Evolutionary conservation across 495 filamentous ascomycete genomes (phyloP), one percentile per base, ranked within the genome.

Genomic region (Penicillium psychrofluorescens): DNA sequence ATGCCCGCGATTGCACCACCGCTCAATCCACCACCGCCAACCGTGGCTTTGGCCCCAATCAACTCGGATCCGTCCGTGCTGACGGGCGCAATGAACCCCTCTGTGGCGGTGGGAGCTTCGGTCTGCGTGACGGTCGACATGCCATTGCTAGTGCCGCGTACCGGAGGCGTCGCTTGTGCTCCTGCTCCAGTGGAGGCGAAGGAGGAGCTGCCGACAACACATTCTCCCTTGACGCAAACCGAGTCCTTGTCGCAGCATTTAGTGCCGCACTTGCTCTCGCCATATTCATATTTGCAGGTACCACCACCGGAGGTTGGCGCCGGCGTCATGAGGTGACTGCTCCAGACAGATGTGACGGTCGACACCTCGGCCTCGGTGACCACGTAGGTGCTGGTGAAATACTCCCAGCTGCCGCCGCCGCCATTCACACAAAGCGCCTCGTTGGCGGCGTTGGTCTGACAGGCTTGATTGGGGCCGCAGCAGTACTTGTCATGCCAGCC

Each of bases 1-100:
- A 95, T 95, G 35, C 90, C 90, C n/a, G 90, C 90, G 54, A 95
- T 95, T 16, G 89, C 90, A 45, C 90, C 90, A 39, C 77, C 80
- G 56, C 83, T 88, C 37, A 95, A 70, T 42, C 78, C 76, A 40
- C 74, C 68, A 45, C 72, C 59, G 9, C 27, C 43, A 33, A 54
- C 56, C 13, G 60, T 43, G 13, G 65, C 61, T n/a, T 67, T 58
- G 1, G 55, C 67, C 44, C 63, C 77, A 63, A 61, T 69, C 29
- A 75, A 62, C 0, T 70, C 58, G 4, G 67, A 64, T 13, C 64
- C 69, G 16, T 73, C 70, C 28, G 80, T 80, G 22, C 68, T 63
- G 0, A 81, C 71, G 2, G 81, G 77, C 4, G 79, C 67, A 34
- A 67, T 59, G 60, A 81, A 84, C 12, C 68, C 73, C 16, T 80